A percentile compares a stretch with the other conserved stretches of the same genome.
Evolutionary conservation across 108 stramenopile genomes (phyloP).

Genomic region (Aurantiochytrium sp.): DNA sequence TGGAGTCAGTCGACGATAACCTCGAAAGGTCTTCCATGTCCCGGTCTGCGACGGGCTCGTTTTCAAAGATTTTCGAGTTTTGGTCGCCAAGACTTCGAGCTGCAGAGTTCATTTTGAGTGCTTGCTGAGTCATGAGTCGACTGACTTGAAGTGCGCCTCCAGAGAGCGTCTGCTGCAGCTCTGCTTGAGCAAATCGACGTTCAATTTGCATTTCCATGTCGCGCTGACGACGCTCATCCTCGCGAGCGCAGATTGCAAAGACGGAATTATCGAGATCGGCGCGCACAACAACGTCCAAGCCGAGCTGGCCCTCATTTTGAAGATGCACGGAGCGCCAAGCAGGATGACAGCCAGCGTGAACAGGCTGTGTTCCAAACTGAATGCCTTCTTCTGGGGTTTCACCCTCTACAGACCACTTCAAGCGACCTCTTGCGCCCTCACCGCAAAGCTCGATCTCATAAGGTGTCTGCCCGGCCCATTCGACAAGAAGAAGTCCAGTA

Average conservation of each 20-base stretch:
- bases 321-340: not conserved
- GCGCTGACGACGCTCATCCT: not conserved
- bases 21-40: too few relatives aligned
- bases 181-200: not conserved
- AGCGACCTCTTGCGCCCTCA: not conserved
- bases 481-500: not conserved
- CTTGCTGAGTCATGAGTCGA: not conserved
- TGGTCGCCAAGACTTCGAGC: too few relatives aligned
- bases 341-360: not conserved
- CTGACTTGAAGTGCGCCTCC: not conserved
- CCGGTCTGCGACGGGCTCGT: too few relatives aligned
- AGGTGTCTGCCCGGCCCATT: not conserved
- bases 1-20: too few relatives aligned
- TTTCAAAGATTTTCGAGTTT: too few relatives aligned
- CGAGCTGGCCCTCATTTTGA: not conserved
- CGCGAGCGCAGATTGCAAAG: not conserved
- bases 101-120: not conserved
- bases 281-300: not conserved
- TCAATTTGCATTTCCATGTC: slow-evolving; percentile 1
- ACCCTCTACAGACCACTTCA: not conserved
- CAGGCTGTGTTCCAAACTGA: not conserved
- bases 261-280: not conserved
- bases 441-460: not conserved
- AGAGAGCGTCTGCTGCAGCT: not conserved
- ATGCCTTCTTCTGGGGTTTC: not conserved